Base-by-base conservation (phyloP, 73 alveolate species). In the Paramecium primaurelia region DNA sequence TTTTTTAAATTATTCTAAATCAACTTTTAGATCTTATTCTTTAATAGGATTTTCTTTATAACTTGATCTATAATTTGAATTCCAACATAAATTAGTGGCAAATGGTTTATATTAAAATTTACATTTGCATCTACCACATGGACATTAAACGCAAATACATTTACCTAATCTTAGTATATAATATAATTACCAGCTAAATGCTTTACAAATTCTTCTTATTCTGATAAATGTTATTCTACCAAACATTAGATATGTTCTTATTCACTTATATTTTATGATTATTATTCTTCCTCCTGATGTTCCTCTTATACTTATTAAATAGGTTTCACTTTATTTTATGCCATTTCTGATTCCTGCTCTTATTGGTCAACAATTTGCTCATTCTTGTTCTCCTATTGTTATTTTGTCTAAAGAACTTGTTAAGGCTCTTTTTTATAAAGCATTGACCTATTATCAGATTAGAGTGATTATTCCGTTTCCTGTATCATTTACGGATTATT, bases 61-160 rank as follows among this genome's bases (percentile, higher is more conserved):
- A 80, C 51, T 47, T 45, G 73, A 44, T 47, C 73, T 42, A 12
- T 80, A 80, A 80, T 42, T 80, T 4, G 77, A 45, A 80, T 80
- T 80, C 91, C 73, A 44, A 44, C 58, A 45, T 80, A 80, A 47
- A 47, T 80, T 80, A 1, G 75, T n/a, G 16, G 49, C 30, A 49
- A 80, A 40, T n/a, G 91, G 91, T 12, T 25, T 34, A 80, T 80
- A 49, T 45, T 42, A 45, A 36, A 32, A 80, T 80, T 80, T 42
- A 26, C 91, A 80, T 45, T 49, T 80, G n/a, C 91, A 80, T 80
- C 91, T 42, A n/a, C 91, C 91, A 80, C 91, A 80, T n/a, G 91
- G 91, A 45, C 91, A 80, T 49, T 80, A 47, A 0, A 80, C 91
- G 16, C 91, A 80, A 44, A 80, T 80, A 80, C 91, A 80, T 80